Evolutionary conservation across 768 basidiomycete species (phyloP).

Genomic region (Hygrophorus russula): DNA sequence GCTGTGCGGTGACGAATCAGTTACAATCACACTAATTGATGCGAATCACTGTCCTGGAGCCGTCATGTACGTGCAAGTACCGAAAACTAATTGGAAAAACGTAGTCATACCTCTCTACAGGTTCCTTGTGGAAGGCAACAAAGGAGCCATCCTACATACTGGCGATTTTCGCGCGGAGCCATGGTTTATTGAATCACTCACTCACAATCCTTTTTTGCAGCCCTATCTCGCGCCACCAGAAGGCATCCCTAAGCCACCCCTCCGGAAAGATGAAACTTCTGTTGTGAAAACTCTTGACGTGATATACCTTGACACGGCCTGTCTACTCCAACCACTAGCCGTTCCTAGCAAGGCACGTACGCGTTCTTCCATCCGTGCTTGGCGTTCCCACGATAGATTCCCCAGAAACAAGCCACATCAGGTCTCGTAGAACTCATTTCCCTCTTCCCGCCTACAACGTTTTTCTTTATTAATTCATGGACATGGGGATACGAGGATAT

Average conservation of each 20-base stretch:
- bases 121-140: conserved; percentile 70
- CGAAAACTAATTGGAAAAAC: neutral
- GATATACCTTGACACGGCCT: conserved; percentile 79
- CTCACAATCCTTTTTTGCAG: conserved; percentile 59
- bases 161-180: conserved; percentile 90
- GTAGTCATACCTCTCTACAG: conserved; percentile 24
- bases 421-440: conserved; percentile 64
- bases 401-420: conserved; percentile 50
- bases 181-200: conserved; percentile 60
- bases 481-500: conserved; percentile 96
- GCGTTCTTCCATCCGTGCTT: neutral
- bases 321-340: conserved; percentile 36
- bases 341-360: conserved; percentile 49
- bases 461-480: conserved; percentile 90
- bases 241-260: neutral
- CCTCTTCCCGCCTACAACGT: conserved; percentile 48
- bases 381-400: neutral
- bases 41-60: conserved; percentile 96
- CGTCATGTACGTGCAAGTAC: conserved; percentile 53
- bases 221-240: conserved; percentile 43
- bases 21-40: conserved; percentile 73
- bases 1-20: conserved; percentile 41
- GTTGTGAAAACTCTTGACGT: conserved; percentile 46
- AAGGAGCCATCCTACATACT: conserved; percentile 75
- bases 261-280: neutral